These are phyloP conservation scores for Seiridium unicorne DNA, from an alignment of 2,329 filamentous ascomycete species.

Conservation along the genomic window DNA sequence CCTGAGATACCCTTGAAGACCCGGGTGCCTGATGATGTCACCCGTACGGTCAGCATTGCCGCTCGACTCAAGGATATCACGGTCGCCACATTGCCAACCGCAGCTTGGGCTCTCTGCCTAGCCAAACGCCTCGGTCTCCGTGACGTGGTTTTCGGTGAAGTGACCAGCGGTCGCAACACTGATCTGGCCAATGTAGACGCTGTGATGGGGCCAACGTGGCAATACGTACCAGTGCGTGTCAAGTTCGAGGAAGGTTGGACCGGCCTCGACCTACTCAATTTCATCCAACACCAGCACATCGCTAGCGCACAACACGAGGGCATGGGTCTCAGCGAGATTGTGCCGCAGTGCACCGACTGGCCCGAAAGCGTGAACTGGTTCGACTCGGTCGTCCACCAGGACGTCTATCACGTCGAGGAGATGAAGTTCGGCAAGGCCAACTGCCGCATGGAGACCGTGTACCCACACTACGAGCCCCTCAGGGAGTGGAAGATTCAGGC, in stretches of 20 bases:
- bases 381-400: constrained; percentile 58
- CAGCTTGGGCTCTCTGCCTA: constrained; percentile 64
- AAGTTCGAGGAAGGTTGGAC: constrained; percentile 50
- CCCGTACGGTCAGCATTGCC: constrained; percentile 43
- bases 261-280: constrained; percentile 48
- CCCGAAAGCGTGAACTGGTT: constrained; percentile 40
- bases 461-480: constrained; percentile 56
- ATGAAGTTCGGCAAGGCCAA: constrained; percentile 36
- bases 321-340: constrained; percentile 54
- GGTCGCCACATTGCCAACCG: constrained; percentile 63
- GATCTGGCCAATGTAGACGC: constrained; percentile 52
- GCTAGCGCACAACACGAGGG: constrained; percentile 54
- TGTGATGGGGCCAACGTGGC: constrained; percentile 65
- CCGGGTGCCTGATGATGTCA: constrained; percentile 38
- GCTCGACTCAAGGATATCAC: constrained; percentile 54
- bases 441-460: constrained; percentile 55
- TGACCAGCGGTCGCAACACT: constrained; percentile 63
- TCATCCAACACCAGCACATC: constrained; percentile 57
- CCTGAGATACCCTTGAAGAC: constrained; percentile 34
- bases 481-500: constrained; percentile 61
- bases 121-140: constrained; percentile 48
- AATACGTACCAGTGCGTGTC: constrained; percentile 64
- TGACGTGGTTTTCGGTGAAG: constrained; percentile 66
- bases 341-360: constrained; percentile 46
- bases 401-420: constrained; percentile 59